These are phyloP conservation scores for Lachnellula hyalina DNA, from an alignment of 2,329 filamentous ascomycete species.

Conservation along the genomic window DNA sequence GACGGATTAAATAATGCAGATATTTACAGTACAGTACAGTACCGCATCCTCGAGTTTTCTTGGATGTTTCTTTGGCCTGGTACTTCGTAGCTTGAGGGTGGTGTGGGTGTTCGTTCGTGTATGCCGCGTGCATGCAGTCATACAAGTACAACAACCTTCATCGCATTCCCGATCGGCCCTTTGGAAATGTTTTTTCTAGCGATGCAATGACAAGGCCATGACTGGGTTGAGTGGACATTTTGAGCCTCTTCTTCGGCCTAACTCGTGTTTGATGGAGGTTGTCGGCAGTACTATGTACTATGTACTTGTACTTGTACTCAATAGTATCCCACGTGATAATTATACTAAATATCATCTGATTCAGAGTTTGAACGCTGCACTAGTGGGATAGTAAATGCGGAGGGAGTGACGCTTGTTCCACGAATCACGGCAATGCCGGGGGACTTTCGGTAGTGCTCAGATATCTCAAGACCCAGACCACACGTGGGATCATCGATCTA, in stretches of 20 bases:
- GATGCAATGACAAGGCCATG: not conserved
- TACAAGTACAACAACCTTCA: not conserved
- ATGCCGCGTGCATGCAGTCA: not conserved
- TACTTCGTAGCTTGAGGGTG: not conserved
- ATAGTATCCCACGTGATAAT: too few relatives aligned
- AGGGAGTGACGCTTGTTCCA: not conserved
- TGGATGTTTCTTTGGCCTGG: too few relatives aligned
- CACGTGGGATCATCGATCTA: slow-evolving; percentile 9
- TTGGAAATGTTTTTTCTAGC: not conserved
- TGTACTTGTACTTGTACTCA: not conserved
- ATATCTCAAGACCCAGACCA: not conserved
- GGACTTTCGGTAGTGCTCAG: slow-evolving; percentile 6
- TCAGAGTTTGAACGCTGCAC: too few relatives aligned
- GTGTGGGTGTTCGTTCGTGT: not conserved
- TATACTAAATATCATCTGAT: too few relatives aligned
- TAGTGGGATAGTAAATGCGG: too few relatives aligned
- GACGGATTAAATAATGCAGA: not conserved
- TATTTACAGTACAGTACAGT: too few relatives aligned
- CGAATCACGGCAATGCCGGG: slow-evolving; percentile 11
- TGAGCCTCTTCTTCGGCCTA: not conserved
- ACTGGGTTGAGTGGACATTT: not conserved
- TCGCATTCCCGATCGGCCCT: not conserved
- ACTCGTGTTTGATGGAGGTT: not conserved
- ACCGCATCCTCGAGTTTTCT: not conserved
- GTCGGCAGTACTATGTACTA: not conserved